These are phyloP conservation scores for Ogataea allantospora DNA, from an alignment of 805 yeast species.

Conservation along the genomic window DNA sequence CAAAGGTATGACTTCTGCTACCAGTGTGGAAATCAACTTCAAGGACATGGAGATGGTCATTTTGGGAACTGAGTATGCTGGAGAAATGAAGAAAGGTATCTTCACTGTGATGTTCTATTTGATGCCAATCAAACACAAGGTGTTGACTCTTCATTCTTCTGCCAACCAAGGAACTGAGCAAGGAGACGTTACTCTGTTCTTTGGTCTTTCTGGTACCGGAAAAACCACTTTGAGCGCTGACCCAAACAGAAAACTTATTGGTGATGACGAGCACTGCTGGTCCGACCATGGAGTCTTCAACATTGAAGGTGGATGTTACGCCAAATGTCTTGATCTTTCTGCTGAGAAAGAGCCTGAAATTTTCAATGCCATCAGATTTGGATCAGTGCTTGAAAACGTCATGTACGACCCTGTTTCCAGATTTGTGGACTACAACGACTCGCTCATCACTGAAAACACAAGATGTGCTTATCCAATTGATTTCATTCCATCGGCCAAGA, in stretches of 20 bases:
- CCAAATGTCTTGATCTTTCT: constrained; percentile 88
- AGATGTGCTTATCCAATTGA: constrained; percentile 99
- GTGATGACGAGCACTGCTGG: constrained; percentile 99
- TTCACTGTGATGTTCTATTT: constrained; percentile 98
- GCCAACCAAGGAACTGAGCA: constrained; percentile 83
- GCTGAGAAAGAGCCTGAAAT: constrained; percentile 97
- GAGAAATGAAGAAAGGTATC: constrained; percentile 99
- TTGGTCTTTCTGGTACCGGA: constrained; percentile 97
- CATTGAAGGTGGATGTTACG: constrained; percentile 99
- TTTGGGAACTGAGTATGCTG: constrained; percentile 98
- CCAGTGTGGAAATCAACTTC: constrained; percentile 95
- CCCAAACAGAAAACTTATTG: constrained; percentile 88
- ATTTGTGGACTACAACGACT: constrained; percentile 80
- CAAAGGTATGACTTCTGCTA: constrained; percentile 94
- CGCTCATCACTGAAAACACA: constrained; percentile 90
- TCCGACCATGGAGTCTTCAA: constrained; percentile 97
- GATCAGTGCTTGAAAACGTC: constrained; percentile 92
- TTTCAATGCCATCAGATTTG: constrained; percentile 90
- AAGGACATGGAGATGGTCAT: constrained; percentile 98
- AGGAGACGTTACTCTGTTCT: constrained; percentile 91
- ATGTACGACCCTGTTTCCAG: constrained; percentile 77
- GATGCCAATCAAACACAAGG: constrained; percentile 92
- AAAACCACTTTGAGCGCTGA: constrained; percentile 97
- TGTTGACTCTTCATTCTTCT: constrained; percentile 91
- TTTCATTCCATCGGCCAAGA: constrained; percentile 91